Evolutionary conservation across 169 alveolate species (phyloP), one percentile per base, ranked within the genome.

Genomic region (Babesia sp.): DNA sequence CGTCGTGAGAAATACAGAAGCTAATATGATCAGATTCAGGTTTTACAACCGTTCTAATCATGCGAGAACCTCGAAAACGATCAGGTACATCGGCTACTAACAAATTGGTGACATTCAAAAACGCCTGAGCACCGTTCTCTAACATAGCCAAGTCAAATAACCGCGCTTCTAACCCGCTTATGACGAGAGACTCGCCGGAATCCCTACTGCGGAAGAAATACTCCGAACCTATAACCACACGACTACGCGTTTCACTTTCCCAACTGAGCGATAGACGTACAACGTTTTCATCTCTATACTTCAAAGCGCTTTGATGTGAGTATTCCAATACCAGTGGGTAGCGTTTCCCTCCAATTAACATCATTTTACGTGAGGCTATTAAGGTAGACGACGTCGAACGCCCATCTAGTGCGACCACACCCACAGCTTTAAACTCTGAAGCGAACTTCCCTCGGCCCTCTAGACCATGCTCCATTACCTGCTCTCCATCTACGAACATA

Each of bases 41-140:
- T 45, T 68, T 42, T 22, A 64, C 54, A 8, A 39, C 46, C 48
- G 78, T 81, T 31, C 80, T 29, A 3, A 81, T 58, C 81, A 81
- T 64, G 48, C 75, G 46, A 9, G 80, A 37, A 29, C 89, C 89
- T 18, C 56, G 39, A 46, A 61, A 66, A 2, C 51, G 51, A 48
- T 61, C 80, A 22, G 97, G 97, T n/a, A 93, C 81, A 55, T 93
- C 97, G 16, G 96, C 90, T 22, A 93, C 64, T 26, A 86, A 64
- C 42, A 86, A 83, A 50, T 70, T 82, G 9, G 86, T 46, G 36
- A 90, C 80, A 61, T 93, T 91, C 45, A 80, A 63, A 69, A 88
- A 93, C 33, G 96, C 95, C 53, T 90, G 82, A 31, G 87, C 93
- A 37, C 97, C 97, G 56, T 93, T 91, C 80, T 93, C 92, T 18